Evolutionary conservation across 208 protist genomes (phyloP), one percentile per base, ranked within the genome.

Genomic region (Crithidia fasciculata): DNA sequence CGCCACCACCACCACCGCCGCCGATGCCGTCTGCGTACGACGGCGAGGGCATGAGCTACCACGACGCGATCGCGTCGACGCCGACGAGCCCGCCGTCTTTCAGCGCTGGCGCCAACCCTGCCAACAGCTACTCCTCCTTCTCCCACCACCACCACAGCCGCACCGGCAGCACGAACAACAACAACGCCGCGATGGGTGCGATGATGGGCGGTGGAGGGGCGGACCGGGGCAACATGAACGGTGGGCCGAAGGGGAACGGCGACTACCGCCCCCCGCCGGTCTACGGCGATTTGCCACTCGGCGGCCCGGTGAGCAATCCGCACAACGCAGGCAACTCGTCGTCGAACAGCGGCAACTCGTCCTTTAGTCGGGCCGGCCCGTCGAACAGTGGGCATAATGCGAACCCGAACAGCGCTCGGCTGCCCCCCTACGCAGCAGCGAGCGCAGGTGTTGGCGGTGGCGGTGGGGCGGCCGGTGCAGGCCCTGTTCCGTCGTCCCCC

Each of bases 211-310:
- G 36, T 52, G 69, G 18, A 10, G 49, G 8, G 55, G 55, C 8
- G 15, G 28, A 45, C 16, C 16, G 37, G 37, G 28, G 53, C 28
- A 28, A 28, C 28, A 28, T 28, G 28, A 28, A 28, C 28, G 28
- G 28, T 50, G 18, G 43, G 60, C 8, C 19, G 18, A 54, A 19
- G 36, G 3, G 43, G n/a, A 36, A 45, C 3, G 18, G 40, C 5
- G 64, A 63, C 36, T 76, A 66, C 64, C 72, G 72, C 28, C 72
- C 55, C 8, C 72, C 72, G 56, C 62, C 72, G 19, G 12, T 53
- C 47, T 76, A 71, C 41, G 63, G 45, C 12, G 72, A 76, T 8
- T 0, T 54, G 55, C 37, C 19, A 39, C 37, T 57, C 37, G 44
- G 62, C 54, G 64, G 52, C 47, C 15, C n/a, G 37, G 56, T 44